A percentile compares a stretch with the other conserved stretches of the same genome.
phyloP scores from a whole-genome alignment of 768 basidiomycete genomes.

The Phanerochaete sordida region DNA sequence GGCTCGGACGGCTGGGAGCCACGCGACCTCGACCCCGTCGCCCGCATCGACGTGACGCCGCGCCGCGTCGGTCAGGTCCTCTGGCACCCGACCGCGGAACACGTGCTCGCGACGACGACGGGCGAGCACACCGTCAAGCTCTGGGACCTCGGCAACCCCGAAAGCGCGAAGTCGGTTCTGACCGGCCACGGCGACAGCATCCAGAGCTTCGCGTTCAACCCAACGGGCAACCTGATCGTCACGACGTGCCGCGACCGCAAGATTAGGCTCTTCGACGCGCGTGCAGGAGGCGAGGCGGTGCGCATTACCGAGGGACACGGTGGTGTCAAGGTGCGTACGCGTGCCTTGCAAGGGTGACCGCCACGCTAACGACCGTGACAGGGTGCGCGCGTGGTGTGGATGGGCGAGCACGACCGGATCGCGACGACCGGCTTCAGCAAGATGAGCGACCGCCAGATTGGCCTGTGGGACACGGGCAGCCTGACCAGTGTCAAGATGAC shows the following conservation, averaged over 20 bases:
- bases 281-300: conserved; percentile 78
- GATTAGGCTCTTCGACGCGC: conserved; percentile 87
- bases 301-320: conserved; percentile 82
- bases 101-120: conserved; percentile 77
- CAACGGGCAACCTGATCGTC: conserved; percentile 74
- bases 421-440: conserved; percentile 96
- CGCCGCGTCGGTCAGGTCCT: conserved; percentile 93
- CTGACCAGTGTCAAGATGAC: conserved; percentile 75
- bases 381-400: conserved; percentile 83
- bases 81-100: conserved; percentile 88
- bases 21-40: conserved; percentile 81
- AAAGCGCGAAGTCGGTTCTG: conserved; percentile 57
- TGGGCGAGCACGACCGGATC: conserved; percentile 85
- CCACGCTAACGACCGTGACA: conserved; percentile 1
- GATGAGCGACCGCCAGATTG: conserved; percentile 92
- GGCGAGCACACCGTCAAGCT: conserved; percentile 88
- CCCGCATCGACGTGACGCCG: conserved; percentile 70
- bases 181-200: conserved; percentile 84
- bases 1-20: conserved; percentile 79
- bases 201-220: conserved; percentile 80
- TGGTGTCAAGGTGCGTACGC: conserved; percentile 64
- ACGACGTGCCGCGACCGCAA: conserved; percentile 95
- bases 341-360: neutral
- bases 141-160: conserved; percentile 84
- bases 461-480: conserved; percentile 83